phyloP scores from a whole-genome alignment of 1,284 basidiomycete genomes.

The Phellopilus nigrolimitatus region DNA sequence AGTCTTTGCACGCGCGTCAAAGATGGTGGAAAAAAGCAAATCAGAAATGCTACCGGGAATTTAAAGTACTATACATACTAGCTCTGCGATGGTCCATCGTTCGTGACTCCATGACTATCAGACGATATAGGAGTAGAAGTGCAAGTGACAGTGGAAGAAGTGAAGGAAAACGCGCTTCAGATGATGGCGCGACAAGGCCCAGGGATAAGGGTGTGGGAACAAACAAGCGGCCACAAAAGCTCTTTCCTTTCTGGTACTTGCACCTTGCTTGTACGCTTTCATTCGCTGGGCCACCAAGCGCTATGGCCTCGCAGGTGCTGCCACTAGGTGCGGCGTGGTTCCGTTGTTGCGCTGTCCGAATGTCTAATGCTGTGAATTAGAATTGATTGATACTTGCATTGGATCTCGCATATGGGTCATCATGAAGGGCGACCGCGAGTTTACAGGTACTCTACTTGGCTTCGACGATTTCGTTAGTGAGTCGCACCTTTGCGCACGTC shows the following conservation, averaged over 20 bases:
- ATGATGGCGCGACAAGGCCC: conserved; percentile 12
- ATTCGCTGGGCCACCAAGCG: conserved; percentile 9
- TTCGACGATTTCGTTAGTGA: conserved; percentile 99
- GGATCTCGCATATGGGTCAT: conserved; percentile 94
- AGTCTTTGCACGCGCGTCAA: conserved; percentile 34
- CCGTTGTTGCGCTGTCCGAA: conserved; percentile 22
- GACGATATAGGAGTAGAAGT: background rate
- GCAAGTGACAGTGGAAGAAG: background rate
- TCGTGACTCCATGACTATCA: conserved; percentile 17
- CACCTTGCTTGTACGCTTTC: too few species aligned
- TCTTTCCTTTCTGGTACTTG: background rate
- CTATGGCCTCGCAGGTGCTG: conserved; percentile 53
- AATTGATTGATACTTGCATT: conserved; percentile 93
- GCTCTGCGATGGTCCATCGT: conserved; percentile 20
- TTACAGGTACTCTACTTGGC: conserved; percentile 91
- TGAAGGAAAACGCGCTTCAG: conserved; percentile 7
- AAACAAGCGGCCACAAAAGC: too few species aligned
- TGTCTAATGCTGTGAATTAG: conserved; percentile 35
- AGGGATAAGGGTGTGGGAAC: conserved; percentile 12
- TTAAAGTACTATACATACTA: conserved; percentile 11
- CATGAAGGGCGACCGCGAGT: conserved; percentile 95
- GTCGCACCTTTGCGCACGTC: conserved; percentile 44
- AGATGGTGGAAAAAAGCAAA: background rate
- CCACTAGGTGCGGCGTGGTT: conserved; percentile 39
- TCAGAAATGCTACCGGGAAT: background rate